These are phyloP conservation scores for Nakazawaea ambrosiae DNA, from an alignment of 805 yeast species.

Conservation along the genomic window DNA sequence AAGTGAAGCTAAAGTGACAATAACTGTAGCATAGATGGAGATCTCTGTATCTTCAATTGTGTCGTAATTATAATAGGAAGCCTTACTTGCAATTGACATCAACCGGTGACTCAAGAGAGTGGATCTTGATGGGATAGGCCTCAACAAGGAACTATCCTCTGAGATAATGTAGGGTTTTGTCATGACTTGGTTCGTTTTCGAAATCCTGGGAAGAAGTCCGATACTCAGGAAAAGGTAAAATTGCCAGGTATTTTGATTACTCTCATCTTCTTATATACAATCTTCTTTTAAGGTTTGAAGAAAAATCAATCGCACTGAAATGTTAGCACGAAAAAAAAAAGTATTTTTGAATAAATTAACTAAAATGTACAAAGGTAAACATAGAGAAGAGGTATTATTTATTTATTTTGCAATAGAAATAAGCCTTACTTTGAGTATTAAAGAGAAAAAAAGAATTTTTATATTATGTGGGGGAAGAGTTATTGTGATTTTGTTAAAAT, in stretches of 20 bases:
- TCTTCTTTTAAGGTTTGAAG: too few species aligned
- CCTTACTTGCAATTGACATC: slow-evolving; percentile 4
- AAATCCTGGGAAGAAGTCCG: too few species aligned
- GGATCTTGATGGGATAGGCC: slow-evolving; percentile 9
- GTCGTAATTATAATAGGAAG: slow-evolving; percentile 9
- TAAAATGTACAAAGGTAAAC: slow-evolving; percentile 8
- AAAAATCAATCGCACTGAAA: too few species aligned
- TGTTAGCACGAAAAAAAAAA: too few species aligned
- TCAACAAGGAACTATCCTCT: slow-evolving; percentile 11
- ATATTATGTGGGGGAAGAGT: too few species aligned
- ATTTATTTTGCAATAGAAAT: too few species aligned
- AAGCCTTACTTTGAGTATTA: too few species aligned
- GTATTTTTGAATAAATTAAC: background rate
- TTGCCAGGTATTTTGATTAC: background rate
- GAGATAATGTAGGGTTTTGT: slow-evolving; percentile 8
- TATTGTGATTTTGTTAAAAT: too few species aligned
- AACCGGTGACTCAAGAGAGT: slow-evolving; percentile 6
- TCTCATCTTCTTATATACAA: too few species aligned
- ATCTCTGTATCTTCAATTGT: slow-evolving; percentile 12
- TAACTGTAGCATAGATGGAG: slow-evolving; percentile 14
- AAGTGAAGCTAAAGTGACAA: slow-evolving; percentile 16
- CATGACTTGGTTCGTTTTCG: too few species aligned
- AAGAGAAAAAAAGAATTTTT: too few species aligned
- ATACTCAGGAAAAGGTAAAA: background rate
- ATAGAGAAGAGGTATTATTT: background rate